Evolutionary conservation across 495 filamentous ascomycete genomes (phyloP), one percentile per base, ranked within the genome.

Genomic region (Tricharina praecox): DNA sequence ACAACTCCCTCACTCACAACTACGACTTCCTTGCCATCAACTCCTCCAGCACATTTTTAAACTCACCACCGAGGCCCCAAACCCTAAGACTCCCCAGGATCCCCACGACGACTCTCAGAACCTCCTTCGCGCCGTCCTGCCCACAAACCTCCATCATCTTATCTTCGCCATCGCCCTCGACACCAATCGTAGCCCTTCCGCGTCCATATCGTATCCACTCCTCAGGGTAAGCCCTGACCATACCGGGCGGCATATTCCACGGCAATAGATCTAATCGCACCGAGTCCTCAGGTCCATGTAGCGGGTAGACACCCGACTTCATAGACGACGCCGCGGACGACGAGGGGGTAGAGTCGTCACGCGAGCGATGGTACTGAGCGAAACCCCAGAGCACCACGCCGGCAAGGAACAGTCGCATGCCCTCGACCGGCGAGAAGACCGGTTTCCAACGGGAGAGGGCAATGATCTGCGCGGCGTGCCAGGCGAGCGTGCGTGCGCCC

Each of bases 361-460:
- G 7, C 18, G 43, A 18, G 4, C 43, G 21, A 18, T 33, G 58
- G 32, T 59, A 59, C 8, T 51, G 40, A 11, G 51, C 58, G n/a
- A 61, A 60, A 10, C 57, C 57, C 58, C 58, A 61, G 26, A 61
- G 58, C 16, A 60, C 58, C n/a, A 61, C 53, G 11, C 58, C 58
- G 11, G 58, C 58, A 39, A 61, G 53, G 9, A 61, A 61, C 3
- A 61, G 49, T 5, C 58, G 48, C 58, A 61, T 61, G 0, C 57
- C 57, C 41, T 61, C 58, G 11, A 56, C 57, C 1, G 58, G 58
- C 1, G 58, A 56, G 45, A 41, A 55, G 7, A 60, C 50, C 3
- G 58, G 58, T 33, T 53, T 53, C 57, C 53, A 56, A 20, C 58
- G 53, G n/a, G 57, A 60, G 25, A 63, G 54, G 4, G 53, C 47